These are phyloP conservation scores for Myriosclerotinia scirpicola DNA, from an alignment of 2,329 filamentous ascomycete genomes.

Conservation along the genomic window DNA sequence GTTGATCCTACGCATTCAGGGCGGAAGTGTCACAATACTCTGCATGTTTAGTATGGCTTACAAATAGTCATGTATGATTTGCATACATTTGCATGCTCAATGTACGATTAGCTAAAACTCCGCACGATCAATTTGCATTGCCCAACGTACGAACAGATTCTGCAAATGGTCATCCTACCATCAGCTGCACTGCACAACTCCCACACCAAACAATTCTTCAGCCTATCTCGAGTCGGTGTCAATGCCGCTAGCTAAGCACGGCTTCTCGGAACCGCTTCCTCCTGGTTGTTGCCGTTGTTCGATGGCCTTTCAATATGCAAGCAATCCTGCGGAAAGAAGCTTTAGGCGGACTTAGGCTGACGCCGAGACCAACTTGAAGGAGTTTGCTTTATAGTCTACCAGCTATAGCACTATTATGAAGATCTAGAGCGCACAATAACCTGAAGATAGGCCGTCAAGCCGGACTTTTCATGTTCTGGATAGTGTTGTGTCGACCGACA, in stretches of 20 bases:
- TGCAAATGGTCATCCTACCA: not conserved
- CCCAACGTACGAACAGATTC: not conserved
- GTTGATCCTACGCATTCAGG: not conserved
- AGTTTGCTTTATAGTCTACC: not conserved
- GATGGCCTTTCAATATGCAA: not conserved
- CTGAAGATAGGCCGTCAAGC: not conserved
- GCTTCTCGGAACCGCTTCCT: too few relatives aligned
- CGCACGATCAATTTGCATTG: not conserved
- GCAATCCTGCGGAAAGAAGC: not conserved
- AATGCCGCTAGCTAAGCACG: not conserved
- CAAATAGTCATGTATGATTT: not conserved
- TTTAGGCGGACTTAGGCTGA: not conserved
- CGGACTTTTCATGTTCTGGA: not conserved
- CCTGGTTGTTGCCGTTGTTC: not conserved
- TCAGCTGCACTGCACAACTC: not conserved
- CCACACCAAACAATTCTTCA: not conserved
- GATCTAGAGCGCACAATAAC: not conserved
- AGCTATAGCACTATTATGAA: not conserved
- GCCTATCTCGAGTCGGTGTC: not conserved
- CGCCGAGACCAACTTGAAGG: not conserved
- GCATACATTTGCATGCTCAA: conserved; percentile 1
- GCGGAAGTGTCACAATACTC: not conserved
- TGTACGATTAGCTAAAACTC: not conserved
- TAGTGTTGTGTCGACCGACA: not conserved
- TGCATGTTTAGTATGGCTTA: not conserved